A percentile compares a stretch with the other conserved stretches of the same genome.
Conservation (phyloP, 1,284 basidiomycete species). For the Caloboletus firmus region DNA sequence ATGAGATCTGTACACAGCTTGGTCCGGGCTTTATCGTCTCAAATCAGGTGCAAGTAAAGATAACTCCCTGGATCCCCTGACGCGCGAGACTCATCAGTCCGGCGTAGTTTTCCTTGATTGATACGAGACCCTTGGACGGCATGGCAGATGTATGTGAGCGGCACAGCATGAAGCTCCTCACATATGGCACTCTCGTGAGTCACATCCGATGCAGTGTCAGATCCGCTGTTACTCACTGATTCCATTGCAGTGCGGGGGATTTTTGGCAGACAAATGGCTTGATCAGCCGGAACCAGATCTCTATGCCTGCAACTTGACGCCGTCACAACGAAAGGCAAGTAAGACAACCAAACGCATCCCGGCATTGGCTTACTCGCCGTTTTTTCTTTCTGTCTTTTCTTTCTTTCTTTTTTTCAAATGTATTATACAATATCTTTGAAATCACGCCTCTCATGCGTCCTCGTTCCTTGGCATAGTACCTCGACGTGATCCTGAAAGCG, state of each 20-base stretch:
- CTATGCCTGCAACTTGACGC: conserved; percentile 62
- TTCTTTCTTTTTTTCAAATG: too few relatives aligned
- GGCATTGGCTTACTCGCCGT: not conserved
- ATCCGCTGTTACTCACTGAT: conserved; percentile 5
- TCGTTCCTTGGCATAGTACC: conserved; percentile 52
- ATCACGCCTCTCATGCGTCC: not conserved
- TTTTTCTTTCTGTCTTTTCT: too few relatives aligned
- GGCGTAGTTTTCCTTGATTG: conserved; percentile 73
- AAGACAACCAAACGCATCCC: not conserved
- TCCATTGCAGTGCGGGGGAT: conserved; percentile 69
- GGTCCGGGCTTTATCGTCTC: conserved; percentile 71
- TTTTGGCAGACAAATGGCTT: conserved; percentile 76
- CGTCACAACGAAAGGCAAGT: conserved; percentile 76
- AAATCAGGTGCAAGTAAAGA: conserved; percentile 76
- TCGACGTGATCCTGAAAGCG: conserved; percentile 74
- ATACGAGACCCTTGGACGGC: conserved; percentile 71
- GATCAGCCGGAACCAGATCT: conserved; percentile 65
- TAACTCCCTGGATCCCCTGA: not conserved
- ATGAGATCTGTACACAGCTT: conserved; percentile 74
- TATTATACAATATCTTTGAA: not conserved
- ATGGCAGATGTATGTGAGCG: conserved; percentile 75
- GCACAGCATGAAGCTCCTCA: conserved; percentile 71
- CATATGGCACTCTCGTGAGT: conserved; percentile 76
- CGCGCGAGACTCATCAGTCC: conserved; percentile 13
- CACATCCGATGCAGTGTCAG: not conserved